A percentile compares a stretch with the other conserved stretches of the same genome.
Evolutionary conservation across 441 rosid species (phyloP).

Genomic region (Theobroma grandiflorum): DNA sequence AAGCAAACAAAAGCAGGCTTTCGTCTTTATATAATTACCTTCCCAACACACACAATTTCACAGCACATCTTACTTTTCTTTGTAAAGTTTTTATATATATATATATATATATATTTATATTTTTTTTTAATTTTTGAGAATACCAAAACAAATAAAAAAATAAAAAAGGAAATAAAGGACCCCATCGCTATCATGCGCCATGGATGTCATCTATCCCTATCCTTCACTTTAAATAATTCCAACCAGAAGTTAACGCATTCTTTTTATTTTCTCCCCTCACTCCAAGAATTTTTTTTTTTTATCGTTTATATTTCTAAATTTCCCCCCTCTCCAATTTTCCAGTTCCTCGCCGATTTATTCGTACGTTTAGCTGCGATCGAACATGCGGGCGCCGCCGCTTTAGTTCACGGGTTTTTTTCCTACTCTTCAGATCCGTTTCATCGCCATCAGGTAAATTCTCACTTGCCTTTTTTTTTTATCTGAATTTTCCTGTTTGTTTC

Average conservation of each 20-base stretch:
- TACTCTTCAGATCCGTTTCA: conserved; percentile 42
- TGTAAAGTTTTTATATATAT: too few relatives aligned
- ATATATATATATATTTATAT: too few relatives aligned
- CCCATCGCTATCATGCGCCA: conserved; percentile 46
- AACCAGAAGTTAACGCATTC: conserved; percentile 22
- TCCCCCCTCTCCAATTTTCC: conserved; percentile 1
- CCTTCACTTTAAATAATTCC: conserved; percentile 42
- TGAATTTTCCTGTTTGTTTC: conserved; percentile 30
- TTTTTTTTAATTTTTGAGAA: background rate
- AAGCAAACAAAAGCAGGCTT: background rate
- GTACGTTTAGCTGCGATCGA: conserved; percentile 12
- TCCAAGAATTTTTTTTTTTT: background rate
- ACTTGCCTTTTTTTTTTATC: conserved; percentile 18
- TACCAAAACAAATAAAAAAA: background rate
- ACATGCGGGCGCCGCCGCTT: conserved; percentile 52
- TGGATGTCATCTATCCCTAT: conserved; percentile 42
- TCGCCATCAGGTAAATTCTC: conserved; percentile 38
- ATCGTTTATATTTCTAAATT: background rate
- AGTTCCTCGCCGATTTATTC: conserved; percentile 51
- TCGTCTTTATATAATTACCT: background rate
- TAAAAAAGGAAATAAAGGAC: background rate
- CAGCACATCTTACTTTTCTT: background rate
- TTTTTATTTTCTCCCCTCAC: background rate
- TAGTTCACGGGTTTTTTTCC: conserved; percentile 24
- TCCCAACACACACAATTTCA: conserved; percentile 19